A percentile compares a stretch with the other conserved stretches of the same genome.
These are phyloP conservation scores for Colletotrichum coccodes DNA, from an alignment of 2,329 filamentous ascomycete species.

Conservation along the genomic window DNA sequence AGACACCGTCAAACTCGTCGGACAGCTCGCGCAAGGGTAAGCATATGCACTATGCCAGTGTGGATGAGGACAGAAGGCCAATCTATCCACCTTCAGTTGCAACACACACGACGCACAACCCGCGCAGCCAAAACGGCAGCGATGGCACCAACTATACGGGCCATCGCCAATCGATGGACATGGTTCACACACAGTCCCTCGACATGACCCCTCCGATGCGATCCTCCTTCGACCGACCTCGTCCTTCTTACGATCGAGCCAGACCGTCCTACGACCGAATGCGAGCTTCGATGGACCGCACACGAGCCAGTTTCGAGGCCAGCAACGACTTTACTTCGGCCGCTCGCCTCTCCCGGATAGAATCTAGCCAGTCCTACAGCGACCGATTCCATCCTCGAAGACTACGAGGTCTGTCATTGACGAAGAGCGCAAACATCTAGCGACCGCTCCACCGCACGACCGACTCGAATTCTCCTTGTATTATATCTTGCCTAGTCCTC, in stretches of 20 bases:
- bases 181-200: conserved; percentile 35
- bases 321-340: conserved; percentile 93
- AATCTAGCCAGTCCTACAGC: conserved; percentile 71
- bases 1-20: conserved; percentile 63
- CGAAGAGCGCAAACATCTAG: conserved; percentile 52
- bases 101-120: conserved; percentile 80
- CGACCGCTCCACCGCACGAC: conserved; percentile 1
- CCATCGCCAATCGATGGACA: conserved; percentile 70
- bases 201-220: conserved; percentile 39
- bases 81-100: conserved; percentile 94
- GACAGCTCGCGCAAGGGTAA: conserved; percentile 67
- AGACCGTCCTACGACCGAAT: conserved; percentile 90
- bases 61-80: conserved; percentile 88
- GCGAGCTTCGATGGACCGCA: conserved; percentile 86
- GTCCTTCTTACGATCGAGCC: conserved; percentile 73
- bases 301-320: conserved; percentile 84
- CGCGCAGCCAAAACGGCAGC: conserved; percentile 89
- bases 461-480: conserved; percentile 35
- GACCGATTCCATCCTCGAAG: conserved; percentile 47
- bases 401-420: conserved; percentile 54
- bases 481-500: conserved; percentile 37
- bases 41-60: conserved; percentile 68
- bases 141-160: conserved; percentile 92
- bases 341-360: conserved; percentile 83
- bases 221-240: conserved; percentile 38